Conservation (phyloP, 1,284 basidiomycete species). For the Mycosarcoma maydis region DNA sequence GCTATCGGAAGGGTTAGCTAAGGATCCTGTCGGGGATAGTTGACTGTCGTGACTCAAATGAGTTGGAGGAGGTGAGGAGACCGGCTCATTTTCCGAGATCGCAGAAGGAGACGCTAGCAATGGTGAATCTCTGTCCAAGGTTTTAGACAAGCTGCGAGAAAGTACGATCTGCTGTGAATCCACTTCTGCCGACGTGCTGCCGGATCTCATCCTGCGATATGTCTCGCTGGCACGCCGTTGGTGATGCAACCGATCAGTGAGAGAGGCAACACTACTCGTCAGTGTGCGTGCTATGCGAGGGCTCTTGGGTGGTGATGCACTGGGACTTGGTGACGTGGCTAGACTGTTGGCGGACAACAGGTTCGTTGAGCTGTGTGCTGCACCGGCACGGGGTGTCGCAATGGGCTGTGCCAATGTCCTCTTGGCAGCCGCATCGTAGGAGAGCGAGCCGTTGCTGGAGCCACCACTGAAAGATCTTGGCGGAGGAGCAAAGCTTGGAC, state of each 20-base stretch:
- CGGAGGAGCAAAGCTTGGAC: conserved; percentile 22
- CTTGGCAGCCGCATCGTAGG: conserved; percentile 18
- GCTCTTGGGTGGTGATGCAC: conserved; percentile 18
- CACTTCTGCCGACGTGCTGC: conserved; percentile 8
- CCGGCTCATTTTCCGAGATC: neutral
- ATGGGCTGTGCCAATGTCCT: conserved; percentile 28
- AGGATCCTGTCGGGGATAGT: neutral
- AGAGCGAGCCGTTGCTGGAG: conserved; percentile 12
- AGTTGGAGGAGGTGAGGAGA: neutral
- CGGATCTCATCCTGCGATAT: conserved; percentile 31
- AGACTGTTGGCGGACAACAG: conserved; percentile 2
- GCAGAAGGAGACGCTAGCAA: conserved; percentile 17
- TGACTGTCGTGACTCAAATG: neutral
- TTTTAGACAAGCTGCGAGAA: conserved; percentile 16
- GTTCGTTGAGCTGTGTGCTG: conserved; percentile 4
- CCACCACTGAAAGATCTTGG: conserved; percentile 40
- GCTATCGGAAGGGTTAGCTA: neutral
- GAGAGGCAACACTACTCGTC: conserved; percentile 18
- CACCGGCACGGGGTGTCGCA: conserved; percentile 5
- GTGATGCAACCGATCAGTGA: conserved; percentile 30
- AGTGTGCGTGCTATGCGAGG: conserved; percentile 18
- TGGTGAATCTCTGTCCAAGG: neutral
- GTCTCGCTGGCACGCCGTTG: conserved; percentile 36
- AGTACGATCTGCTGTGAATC: neutral
- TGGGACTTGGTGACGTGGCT: conserved; percentile 8